phyloP scores from a whole-genome alignment of 225 moss, liverwort and hornwort genomes.

The Sphagnum contortum region DNA sequence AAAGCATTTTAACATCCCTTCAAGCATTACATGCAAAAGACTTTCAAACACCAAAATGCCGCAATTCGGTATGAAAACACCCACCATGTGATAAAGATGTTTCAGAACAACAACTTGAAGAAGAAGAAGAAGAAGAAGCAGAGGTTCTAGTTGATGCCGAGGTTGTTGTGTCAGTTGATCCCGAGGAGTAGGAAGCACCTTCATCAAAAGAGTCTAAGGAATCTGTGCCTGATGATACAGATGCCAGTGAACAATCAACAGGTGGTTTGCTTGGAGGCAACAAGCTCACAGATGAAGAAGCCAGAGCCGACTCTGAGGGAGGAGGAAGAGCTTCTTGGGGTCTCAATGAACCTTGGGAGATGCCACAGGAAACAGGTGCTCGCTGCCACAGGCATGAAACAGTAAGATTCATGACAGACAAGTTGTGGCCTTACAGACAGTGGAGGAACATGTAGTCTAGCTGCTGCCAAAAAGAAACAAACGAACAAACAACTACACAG shows the following conservation, averaged over 20 bases:
- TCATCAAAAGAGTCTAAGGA: constrained; percentile 45
- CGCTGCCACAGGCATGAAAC: constrained; percentile 36
- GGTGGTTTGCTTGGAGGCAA: constrained; percentile 20
- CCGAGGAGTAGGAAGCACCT: constrained; percentile 38
- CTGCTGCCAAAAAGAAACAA: too few relatives aligned
- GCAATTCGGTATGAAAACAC: constrained; percentile 3
- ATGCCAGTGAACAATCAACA: constrained; percentile 25
- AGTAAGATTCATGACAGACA: too few relatives aligned
- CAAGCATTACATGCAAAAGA: too few relatives aligned
- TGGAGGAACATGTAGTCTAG: too few relatives aligned
- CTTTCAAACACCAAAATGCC: too few relatives aligned
- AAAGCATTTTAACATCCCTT: too few relatives aligned
- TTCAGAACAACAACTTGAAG: constrained; percentile 9
- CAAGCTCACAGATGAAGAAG: constrained; percentile 12
- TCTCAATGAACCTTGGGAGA: constrained; percentile 7
- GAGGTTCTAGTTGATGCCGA: constrained; percentile 44
- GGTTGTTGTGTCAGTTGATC: constrained; percentile 10
- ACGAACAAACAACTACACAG: too few relatives aligned
- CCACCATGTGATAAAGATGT: constrained; percentile 32
- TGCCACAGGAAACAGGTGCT: constrained; percentile 60
- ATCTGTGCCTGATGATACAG: constrained; percentile 32
- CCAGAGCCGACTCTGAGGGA: too few relatives aligned
- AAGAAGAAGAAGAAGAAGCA: constrained; percentile 20
- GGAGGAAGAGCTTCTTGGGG: too few relatives aligned
- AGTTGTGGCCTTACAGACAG: too few relatives aligned